Evolutionary conservation across 495 filamentous ascomycete genomes (phyloP).

Genomic region (Aspergillus nidulans): DNA sequence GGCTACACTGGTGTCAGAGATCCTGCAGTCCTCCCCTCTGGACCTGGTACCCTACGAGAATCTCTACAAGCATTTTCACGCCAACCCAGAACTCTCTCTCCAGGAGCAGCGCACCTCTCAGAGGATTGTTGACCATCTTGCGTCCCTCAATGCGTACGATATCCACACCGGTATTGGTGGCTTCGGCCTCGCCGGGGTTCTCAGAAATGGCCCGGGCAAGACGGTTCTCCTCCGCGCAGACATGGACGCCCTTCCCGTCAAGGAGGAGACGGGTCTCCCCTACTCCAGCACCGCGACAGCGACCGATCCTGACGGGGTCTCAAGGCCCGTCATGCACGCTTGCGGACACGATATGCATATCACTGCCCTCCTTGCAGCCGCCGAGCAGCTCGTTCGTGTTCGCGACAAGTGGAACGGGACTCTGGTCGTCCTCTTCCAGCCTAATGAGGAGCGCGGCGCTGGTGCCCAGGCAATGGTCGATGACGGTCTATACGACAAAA

Average conservation of each 20-base stretch:
- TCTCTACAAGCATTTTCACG: constrained; percentile 53
- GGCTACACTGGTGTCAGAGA: not conserved
- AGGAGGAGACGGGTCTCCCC: constrained; percentile 46
- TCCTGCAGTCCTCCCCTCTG: not conserved
- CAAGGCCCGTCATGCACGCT: constrained; percentile 52
- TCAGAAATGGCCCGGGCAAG: constrained; percentile 44
- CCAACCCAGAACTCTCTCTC: constrained; percentile 52
- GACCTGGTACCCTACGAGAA: constrained; percentile 43
- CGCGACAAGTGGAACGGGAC: constrained; percentile 45
- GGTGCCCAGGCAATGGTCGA: constrained; percentile 54
- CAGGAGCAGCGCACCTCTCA: constrained; percentile 48
- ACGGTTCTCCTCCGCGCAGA: constrained; percentile 51
- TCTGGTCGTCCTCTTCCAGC: constrained; percentile 52
- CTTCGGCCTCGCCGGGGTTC: constrained; percentile 41
- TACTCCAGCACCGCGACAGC: constrained; percentile 44
- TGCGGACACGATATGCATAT: constrained; percentile 58
- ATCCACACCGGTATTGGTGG: constrained; percentile 46
- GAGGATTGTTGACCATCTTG: constrained; percentile 33
- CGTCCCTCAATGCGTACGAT: constrained; percentile 29
- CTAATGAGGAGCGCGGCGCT: constrained; percentile 47
- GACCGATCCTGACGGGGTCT: constrained; percentile 35
- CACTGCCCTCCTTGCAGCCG: constrained; percentile 48
- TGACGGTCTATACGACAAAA: constrained; percentile 44
- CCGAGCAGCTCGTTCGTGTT: constrained; percentile 33
- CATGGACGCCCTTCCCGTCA: constrained; percentile 51